Evolutionary conservation across 768 basidiomycete species (phyloP), one percentile per base, ranked within the genome.

Genomic region (Serendipita vermifera): DNA sequence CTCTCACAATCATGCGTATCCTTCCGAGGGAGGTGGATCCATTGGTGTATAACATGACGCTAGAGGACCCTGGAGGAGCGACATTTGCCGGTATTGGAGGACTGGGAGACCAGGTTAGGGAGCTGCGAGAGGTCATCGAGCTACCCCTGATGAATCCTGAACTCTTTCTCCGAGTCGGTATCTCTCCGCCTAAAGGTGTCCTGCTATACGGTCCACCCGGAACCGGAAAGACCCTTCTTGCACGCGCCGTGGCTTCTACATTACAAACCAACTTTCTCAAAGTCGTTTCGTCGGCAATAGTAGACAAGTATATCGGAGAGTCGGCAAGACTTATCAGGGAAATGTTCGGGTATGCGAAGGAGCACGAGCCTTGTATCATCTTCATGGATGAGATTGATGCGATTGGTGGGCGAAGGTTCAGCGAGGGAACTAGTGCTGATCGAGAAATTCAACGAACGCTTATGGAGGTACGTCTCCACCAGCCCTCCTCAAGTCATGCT

Each of bases 311-410:
- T 67, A 98, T 99, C 46, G 96, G 96, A 63, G 96, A 98, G 73
- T 91, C 87, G 57, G 96, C 96, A 17, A 80, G 96, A 54, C 81
- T 98, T 6, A 84, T 99, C 24, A 79, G 96, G 62, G 96, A 99
- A 69, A 98, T 99, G 96, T 99, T 99, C 65, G 92, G 89, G n/a
- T 99, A 97, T 69, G 96, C 96, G 11, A 78, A 75, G 59, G 94
- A 99, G 68, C 93, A 99, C 66, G 96, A 98, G 69, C 96, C 96
- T 40, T 98, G 91, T 67, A 90, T 96, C 57, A 96, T 96, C 63
- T 96, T 96, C 74, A 96, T 97, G 92, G 93, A 91, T 65, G 88
- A 91, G 70, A 91, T 91, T 63, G 96, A 99, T 68, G 96, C 96
- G 29, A 99, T 98, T 59, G 96, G 96, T 63, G 94, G 96, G 2